Evolutionary conservation across 2,329 filamentous ascomycete species (phyloP), one percentile per base, ranked within the genome.

Genomic region (Orbilia ellipsospora): DNA sequence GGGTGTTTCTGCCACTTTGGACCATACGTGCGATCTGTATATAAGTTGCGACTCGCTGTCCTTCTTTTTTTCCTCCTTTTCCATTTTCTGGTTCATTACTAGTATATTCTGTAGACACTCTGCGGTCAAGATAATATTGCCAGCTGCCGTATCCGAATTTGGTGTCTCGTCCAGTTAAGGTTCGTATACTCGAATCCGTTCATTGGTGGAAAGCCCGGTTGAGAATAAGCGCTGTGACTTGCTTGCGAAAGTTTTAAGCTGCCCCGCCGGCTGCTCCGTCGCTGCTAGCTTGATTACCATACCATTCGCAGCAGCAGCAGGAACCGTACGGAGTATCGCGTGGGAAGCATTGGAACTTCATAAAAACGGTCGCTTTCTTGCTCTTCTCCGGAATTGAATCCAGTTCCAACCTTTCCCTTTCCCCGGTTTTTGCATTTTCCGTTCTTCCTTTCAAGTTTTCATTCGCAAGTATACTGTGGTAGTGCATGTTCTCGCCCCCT

Each of bases 1-100:
- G 48, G 16, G 26, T 3, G 18, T 61, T 68, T 68, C 67, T 74
- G 63, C 70, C 70, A 57, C 67, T 74, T 74, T 74, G 70, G 69
- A 59, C 70, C 55, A 42, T 54, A 36, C 10, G 6, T 36, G 31
- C 31, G 31, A 36, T 36, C 31, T 73, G 26, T 67, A 67, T 73
- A 73, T 51, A 48, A 55, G 40, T 40, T 66, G 62, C 52, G 54
- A 23, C 23, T 4, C 16, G 16, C 54, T 12, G 44, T 13, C 15
- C 16, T 36, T 20, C n/a, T 16, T 16, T 45, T 52, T 50, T 31
- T 31, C 15, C 42, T 62, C 26, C 2, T 36, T 36, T 23, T 36
- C 10, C 2, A 6, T 36, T 36, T 36, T 36, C 31, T 36, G 31
- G 31, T 36, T 36, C 2, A 36, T 7, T 10, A 36, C 6, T 36